A percentile compares a stretch with the other conserved stretches of the same genome.
Evolutionary conservation across 257 asterid species (phyloP).

Genomic region (Avicennia marina): DNA sequence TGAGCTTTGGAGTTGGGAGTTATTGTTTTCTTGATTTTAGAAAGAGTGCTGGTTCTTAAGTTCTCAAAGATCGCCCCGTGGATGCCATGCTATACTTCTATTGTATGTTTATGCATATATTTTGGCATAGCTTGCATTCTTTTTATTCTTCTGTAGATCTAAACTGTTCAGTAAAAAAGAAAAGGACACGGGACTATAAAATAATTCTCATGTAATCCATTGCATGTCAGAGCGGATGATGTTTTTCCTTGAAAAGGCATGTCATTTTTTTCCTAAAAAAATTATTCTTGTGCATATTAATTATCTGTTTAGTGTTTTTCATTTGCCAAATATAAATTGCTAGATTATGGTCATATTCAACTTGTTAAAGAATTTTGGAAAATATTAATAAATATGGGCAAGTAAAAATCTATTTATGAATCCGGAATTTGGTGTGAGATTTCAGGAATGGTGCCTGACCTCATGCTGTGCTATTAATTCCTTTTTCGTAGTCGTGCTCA

Average conservation of each 20-base stretch:
- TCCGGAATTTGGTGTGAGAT: not conserved
- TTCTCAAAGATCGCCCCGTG: not conserved
- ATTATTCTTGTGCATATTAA: too few species aligned
- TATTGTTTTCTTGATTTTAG: too few species aligned
- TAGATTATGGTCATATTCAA: not conserved
- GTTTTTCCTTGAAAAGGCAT: not conserved
- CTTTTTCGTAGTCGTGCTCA: slow-evolving; percentile 2
- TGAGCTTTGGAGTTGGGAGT: too few species aligned
- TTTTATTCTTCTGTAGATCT: slow-evolving; percentile 19
- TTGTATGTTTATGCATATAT: not conserved
- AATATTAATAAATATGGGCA: not conserved
- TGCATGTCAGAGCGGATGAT: slow-evolving; percentile 3
- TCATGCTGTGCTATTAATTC: slow-evolving; percentile 27
- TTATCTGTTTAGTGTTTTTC: too few species aligned
- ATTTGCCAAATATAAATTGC: too few species aligned
- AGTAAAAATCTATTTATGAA: not conserved
- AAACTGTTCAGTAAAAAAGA: slow-evolving; percentile 8
- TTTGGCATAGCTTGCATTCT: slow-evolving; percentile 2
- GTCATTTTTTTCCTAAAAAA: too few species aligned
- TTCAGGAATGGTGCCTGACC: slow-evolving; percentile 8
- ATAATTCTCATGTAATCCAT: not conserved
- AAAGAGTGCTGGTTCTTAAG: too few species aligned
- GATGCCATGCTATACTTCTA: not conserved
- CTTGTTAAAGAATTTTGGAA: not conserved
- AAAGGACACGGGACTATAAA: not conserved